Percentiles rank a stretch among this genome's conserved stretches.
phyloP scores from a whole-genome alignment of 2,329 filamentous ascomycete genomes.

The Lecanicillium sp. region DNA sequence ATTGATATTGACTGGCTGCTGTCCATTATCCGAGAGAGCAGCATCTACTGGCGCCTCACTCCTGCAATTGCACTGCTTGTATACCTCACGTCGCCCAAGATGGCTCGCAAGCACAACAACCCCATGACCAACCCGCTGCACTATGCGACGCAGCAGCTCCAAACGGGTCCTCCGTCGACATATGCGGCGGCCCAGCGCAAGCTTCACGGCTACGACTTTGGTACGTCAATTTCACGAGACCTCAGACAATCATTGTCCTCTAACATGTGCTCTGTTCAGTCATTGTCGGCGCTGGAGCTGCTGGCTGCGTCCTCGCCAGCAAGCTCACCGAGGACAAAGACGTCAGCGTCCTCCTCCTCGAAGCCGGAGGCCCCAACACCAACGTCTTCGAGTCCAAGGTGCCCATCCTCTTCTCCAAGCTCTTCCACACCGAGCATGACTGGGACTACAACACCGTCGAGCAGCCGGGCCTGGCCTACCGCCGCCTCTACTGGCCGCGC shows the following conservation, averaged over 20 bases:
- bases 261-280: slow-evolving; percentile 8
- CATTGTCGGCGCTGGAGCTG: slow-evolving; percentile 19
- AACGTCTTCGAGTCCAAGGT: slow-evolving; percentile 12
- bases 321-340: slow-evolving; percentile 18
- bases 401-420: slow-evolving; percentile 13
- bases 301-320: slow-evolving; percentile 20
- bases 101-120: slow-evolving; percentile 8
- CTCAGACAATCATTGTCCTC: not conserved
- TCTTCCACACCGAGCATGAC: slow-evolving; percentile 15
- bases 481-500: slow-evolving; percentile 15
- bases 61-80: not conserved
- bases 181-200: slow-evolving; percentile 4
- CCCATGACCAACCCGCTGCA: slow-evolving; percentile 10
- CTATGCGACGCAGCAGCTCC: slow-evolving; percentile 7
- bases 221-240: not conserved
- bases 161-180: slow-evolving; percentile 3
- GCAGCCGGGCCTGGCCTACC: slow-evolving; percentile 13
- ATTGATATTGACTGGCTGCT: too few species aligned
- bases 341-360: slow-evolving; percentile 13
- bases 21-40: not conserved
- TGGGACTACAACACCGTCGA: slow-evolving; percentile 16
- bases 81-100: not conserved
- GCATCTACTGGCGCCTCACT: not conserved
- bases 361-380: slow-evolving; percentile 12
- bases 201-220: slow-evolving; percentile 7